A percentile compares a stretch with the other conserved stretches of the same genome.
phyloP scores from a whole-genome alignment of 306 rosid genomes.

The Cicer yamashitae region DNA sequence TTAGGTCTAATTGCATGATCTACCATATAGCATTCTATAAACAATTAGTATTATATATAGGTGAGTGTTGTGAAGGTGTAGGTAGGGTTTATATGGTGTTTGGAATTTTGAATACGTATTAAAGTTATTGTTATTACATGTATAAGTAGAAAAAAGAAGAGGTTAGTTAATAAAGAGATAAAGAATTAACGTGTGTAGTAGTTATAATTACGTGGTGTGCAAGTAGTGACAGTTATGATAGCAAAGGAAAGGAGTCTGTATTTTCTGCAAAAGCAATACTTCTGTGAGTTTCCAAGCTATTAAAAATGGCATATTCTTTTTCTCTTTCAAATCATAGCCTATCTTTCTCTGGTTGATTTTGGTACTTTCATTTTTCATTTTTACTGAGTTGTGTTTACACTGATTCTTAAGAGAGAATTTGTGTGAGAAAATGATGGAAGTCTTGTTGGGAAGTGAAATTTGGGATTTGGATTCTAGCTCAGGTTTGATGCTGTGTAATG shows the following conservation, averaged over 20 bases:
- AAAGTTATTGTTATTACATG: no score
- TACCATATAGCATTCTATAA: no score
- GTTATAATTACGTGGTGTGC: conserved; percentile 38
- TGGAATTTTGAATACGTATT: no score
- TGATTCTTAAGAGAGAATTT: conserved; percentile 63
- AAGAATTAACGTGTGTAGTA: conserved; percentile 18
- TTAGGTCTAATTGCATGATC: no score
- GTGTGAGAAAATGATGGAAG: conserved; percentile 35
- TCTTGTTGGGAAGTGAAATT: conserved; percentile 52
- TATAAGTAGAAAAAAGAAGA: conserved; percentile 44
- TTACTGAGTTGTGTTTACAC: conserved; percentile 44
- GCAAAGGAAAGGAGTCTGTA: conserved; percentile 47
- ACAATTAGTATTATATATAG: no score
- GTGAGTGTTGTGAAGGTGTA: no score
- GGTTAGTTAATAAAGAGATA: conserved; percentile 34
- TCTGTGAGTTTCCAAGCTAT: conserved; percentile 65
- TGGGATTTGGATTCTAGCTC: conserved; percentile 36
- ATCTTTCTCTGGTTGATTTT: background rate
- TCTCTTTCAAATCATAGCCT: conserved; percentile 36
- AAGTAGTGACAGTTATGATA: conserved; percentile 43
- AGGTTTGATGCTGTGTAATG: conserved; percentile 34
- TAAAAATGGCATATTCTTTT: conserved; percentile 54
- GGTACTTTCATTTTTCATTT: conserved; percentile 1
- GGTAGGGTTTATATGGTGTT: no score
- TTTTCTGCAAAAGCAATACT: conserved; percentile 55